Evolutionary conservation across 2,329 filamentous ascomycete genomes (phyloP).

Genomic region (Ramichloridium luteum): DNA sequence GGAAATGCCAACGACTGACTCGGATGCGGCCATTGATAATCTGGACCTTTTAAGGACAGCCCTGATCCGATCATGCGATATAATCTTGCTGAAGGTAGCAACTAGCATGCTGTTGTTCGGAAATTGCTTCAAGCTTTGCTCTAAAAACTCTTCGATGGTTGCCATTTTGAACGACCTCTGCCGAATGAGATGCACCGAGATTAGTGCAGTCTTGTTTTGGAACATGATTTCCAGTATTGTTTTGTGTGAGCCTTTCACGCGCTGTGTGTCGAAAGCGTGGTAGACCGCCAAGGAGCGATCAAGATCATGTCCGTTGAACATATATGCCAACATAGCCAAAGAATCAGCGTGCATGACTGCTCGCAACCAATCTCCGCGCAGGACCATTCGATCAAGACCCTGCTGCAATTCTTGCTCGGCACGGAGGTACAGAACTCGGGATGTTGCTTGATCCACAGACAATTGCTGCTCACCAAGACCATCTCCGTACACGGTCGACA

Average conservation of each 20-base stretch:
- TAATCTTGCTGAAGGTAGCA: conserved; percentile 58
- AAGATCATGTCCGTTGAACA: conserved; percentile 34
- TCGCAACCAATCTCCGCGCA: conserved; percentile 34
- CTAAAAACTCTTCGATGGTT: conserved; percentile 50
- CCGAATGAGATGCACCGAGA: conserved; percentile 53
- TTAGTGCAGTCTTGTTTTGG: conserved; percentile 53
- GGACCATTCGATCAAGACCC: conserved; percentile 45
- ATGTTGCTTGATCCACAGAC: not conserved
- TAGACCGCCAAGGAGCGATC: conserved; percentile 28
- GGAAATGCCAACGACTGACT: conserved; percentile 36
- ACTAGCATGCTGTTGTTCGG: conserved; percentile 69
- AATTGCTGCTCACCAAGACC: not conserved
- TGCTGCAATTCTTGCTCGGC: conserved; percentile 41
- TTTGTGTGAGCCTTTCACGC: conserved; percentile 23
- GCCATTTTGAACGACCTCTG: conserved; percentile 55
- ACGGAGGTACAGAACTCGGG: conserved; percentile 35
- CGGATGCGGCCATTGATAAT: conserved; percentile 7
- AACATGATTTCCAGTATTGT: conserved; percentile 48
- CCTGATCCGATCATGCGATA: conserved; percentile 66
- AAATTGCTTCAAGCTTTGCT: conserved; percentile 49
- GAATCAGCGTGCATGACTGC: conserved; percentile 49
- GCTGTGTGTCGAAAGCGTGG: conserved; percentile 30
- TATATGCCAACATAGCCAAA: conserved; percentile 54
- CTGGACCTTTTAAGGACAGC: conserved; percentile 40
- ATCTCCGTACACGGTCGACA: conserved; percentile 22